These are phyloP conservation scores for Orbilia brochopaga DNA, from an alignment of 2,329 filamentous ascomycete species.

Conservation along the genomic window DNA sequence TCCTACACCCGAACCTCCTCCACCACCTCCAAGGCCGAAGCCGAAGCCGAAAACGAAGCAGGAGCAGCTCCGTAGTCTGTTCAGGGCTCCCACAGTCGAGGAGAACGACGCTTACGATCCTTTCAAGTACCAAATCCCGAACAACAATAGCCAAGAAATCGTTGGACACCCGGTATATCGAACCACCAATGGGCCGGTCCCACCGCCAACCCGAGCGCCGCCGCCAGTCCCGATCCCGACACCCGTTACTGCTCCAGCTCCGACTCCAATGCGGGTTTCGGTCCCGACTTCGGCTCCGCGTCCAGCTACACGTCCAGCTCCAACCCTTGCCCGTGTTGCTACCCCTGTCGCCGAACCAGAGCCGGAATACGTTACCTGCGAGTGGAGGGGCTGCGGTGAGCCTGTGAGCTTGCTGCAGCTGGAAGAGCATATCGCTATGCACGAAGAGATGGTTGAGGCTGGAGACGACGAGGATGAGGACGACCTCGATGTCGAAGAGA, in stretches of 20 bases:
- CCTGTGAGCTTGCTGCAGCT: conserved; percentile 37
- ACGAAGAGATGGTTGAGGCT: conserved; percentile 21
- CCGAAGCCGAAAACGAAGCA: conserved; percentile 4
- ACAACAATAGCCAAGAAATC: conserved; percentile 40
- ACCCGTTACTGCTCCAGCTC: not conserved
- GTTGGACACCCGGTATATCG: conserved; percentile 29
- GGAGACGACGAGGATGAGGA: conserved; percentile 19
- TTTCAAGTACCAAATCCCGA: conserved; percentile 39
- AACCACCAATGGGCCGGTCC: not conserved
- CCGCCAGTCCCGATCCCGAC: not conserved
- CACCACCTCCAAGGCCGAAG: conserved; percentile 18
- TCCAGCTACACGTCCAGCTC: not conserved
- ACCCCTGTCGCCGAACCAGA: conserved; percentile 1
- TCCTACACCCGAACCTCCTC: conserved; percentile 17
- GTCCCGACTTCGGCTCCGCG: not conserved
- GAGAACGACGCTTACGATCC: conserved; percentile 32
- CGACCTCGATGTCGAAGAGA: conserved; percentile 1
- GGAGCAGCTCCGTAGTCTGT: not conserved
- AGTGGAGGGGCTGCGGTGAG: conserved; percentile 43
- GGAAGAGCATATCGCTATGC: conserved; percentile 29
- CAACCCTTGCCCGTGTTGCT: not conserved
- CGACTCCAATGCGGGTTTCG: not conserved
- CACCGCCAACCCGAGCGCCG: not conserved
- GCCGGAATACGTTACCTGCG: conserved; percentile 32
- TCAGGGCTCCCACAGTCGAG: not conserved